Percentiles rank a stretch among this genome's conserved stretches.
Conservation (phyloP, 768 basidiomycete genomes). For the Cystobasidium ongulense region DNA sequence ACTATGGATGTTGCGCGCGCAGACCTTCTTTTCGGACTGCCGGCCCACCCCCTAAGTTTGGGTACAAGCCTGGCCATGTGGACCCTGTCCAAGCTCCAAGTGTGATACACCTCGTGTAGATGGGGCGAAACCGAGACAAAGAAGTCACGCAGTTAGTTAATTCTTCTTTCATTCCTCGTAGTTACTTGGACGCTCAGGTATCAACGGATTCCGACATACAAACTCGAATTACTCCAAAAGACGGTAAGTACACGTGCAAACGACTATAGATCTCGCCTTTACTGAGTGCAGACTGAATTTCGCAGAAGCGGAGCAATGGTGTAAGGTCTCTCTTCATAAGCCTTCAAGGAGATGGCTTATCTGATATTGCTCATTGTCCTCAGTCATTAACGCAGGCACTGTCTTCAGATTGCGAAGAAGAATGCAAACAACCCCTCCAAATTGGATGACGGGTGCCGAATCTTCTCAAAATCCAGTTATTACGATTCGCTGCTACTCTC, state of each 20-base stretch:
- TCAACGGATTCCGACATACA: background rate
- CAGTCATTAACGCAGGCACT: constrained; percentile 16
- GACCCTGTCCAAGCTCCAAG: too few species aligned
- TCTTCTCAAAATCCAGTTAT: background rate
- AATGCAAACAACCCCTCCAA: background rate
- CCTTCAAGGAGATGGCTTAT: background rate
- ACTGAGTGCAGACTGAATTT: background rate
- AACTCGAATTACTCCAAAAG: constrained; percentile 17
- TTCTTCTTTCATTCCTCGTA: background rate
- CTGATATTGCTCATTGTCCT: background rate
- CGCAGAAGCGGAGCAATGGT: constrained; percentile 18
- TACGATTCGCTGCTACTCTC: constrained; percentile 16
- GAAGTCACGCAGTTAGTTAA: too few species aligned
- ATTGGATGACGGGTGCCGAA: constrained; percentile 6
- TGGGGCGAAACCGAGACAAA: too few species aligned
- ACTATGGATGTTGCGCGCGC: too few species aligned
- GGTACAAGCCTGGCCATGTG: too few species aligned
- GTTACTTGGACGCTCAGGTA: background rate
- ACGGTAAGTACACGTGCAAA: background rate
- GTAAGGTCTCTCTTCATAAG: background rate
- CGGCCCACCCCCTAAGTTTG: too few species aligned
- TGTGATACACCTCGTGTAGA: too few species aligned
- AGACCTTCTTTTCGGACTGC: too few species aligned
- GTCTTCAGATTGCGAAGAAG: background rate
- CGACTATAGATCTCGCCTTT: background rate